Evolutionary conservation across 2,329 filamentous ascomycete species (phyloP), one percentile per base, ranked within the genome.

Genomic region (Fusarium bulbicola): DNA sequence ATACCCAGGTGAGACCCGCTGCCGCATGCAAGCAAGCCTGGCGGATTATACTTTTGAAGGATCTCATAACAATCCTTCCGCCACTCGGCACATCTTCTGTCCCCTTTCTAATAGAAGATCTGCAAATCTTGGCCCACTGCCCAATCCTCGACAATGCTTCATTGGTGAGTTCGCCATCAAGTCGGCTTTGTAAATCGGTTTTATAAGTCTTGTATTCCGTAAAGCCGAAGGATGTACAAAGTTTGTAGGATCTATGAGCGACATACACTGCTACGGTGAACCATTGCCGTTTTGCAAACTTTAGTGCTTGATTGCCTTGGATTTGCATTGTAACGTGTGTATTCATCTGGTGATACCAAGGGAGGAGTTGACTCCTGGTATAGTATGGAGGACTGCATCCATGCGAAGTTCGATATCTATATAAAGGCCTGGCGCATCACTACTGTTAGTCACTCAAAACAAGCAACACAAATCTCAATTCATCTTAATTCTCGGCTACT

Each of bases 331-430:
- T 6, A 13, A 26, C 18, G 1, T 26, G 5, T 20, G 18, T 6
- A 46, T 26, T 14, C 18, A 28, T 26, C 8, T 6, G 8, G 6
- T 14, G 24, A 5, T 12, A 20, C 11, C 14, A n/a, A 18, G 6
- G 2, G 12, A 13, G 12, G 16, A 36, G n/a, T 24, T 2, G 8
- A 24, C 3, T 5, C 30, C 8, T 4, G 16, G 15, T 20, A 7
- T 7, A 10, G 16, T 18, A 24, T 11, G 8, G 7, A 9, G 4
- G 3, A 20, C 10, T 20, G 3, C 16, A 20, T 9, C 2, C 6
- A 24, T 11, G 12, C 16, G 3, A 34, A 20, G 32, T 24, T 7
- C 4, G 2, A 14, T 26, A 15, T 20, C 30, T 52, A 52, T 52
- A 34, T 20, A 20, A 52, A 24, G 16, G n/a, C 6, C 16, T 24